Evolutionary conservation across 176 grass and related monocot genomes (phyloP).

Genomic region (Leersia perrieri): DNA sequence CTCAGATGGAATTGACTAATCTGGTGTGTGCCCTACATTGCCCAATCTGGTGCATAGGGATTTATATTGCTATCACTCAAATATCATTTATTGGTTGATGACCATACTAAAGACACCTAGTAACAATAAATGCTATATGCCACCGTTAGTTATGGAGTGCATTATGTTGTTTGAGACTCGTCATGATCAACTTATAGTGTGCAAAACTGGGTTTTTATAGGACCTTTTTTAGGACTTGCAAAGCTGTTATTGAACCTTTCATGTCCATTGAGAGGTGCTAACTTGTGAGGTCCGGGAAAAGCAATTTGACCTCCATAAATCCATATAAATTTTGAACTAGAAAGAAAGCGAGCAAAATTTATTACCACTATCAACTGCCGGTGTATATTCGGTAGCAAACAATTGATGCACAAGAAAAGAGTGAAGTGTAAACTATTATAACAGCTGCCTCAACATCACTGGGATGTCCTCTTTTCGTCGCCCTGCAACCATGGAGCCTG

Average conservation of each 20-base stretch:
- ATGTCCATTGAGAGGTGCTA: neutral
- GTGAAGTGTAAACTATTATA: conserved; percentile 20
- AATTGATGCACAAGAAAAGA: conserved; percentile 27
- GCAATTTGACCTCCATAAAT: neutral
- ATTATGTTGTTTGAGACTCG: neutral
- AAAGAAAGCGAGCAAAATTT: neutral
- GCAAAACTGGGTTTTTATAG: neutral
- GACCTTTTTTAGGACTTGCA: neutral
- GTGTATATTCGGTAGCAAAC: conserved; percentile 14
- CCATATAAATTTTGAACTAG: neutral
- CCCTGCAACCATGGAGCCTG: conserved; percentile 27
- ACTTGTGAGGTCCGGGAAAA: neutral
- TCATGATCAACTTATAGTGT: neutral
- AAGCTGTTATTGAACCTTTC: neutral
- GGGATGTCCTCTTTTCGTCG: conserved; percentile 30
- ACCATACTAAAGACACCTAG: conserved; percentile 2
- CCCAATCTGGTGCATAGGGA: neutral
- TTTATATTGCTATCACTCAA: neutral
- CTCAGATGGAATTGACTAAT: neutral
- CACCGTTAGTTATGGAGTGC: neutral
- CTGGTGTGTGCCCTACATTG: neutral
- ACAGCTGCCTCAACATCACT: neutral
- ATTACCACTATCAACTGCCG: neutral
- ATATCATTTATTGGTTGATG: conserved; percentile 8
- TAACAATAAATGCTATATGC: neutral